phyloP scores from a whole-genome alignment of 306 rosid species.

The Vicia sativa region DNA sequence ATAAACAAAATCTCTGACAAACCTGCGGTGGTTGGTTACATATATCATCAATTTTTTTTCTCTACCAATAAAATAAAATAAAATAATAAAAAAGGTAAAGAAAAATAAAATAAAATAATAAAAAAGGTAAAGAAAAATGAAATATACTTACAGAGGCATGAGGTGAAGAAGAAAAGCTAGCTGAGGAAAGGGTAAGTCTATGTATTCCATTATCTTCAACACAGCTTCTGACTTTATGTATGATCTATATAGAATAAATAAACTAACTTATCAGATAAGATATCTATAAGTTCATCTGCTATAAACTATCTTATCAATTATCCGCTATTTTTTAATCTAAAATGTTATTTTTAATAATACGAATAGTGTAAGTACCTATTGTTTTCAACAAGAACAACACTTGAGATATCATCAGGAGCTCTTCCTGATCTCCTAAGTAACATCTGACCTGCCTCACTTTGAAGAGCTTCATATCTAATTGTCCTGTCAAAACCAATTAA shows the following conservation, averaged over 20 bases:
- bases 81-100: no score
- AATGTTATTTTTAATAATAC: no score
- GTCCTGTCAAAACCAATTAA: constrained; percentile 47
- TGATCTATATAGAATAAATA: constrained; percentile 60
- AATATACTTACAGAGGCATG: constrained; percentile 75
- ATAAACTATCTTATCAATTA: no score
- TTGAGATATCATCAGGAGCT: constrained; percentile 94
- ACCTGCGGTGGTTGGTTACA: constrained; percentile 54
- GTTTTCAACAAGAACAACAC: constrained; percentile 87
- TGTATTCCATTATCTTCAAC: constrained; percentile 86
- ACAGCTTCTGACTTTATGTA: constrained; percentile 87
- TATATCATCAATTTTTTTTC: constrained; percentile 29
- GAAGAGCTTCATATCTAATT: constrained; percentile 86
- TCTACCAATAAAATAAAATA: no score
- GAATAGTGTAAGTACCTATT: constrained; percentile 55
- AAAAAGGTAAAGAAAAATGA: neutral
- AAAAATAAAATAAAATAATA: constrained; percentile 7
- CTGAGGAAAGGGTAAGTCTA: constrained; percentile 89
- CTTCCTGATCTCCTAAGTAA: constrained; percentile 88
- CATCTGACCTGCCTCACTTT: constrained; percentile 86
- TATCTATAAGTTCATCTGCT: no score
- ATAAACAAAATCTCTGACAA: constrained; percentile 69
- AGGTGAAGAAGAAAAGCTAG: constrained; percentile 63
- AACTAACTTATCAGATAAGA: neutral
- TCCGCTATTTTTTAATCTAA: no score